Evolutionary conservation across 371 early-diverging fungal species (phyloP), one percentile per base, ranked within the genome.

Genomic region (Circinella umbellata): DNA sequence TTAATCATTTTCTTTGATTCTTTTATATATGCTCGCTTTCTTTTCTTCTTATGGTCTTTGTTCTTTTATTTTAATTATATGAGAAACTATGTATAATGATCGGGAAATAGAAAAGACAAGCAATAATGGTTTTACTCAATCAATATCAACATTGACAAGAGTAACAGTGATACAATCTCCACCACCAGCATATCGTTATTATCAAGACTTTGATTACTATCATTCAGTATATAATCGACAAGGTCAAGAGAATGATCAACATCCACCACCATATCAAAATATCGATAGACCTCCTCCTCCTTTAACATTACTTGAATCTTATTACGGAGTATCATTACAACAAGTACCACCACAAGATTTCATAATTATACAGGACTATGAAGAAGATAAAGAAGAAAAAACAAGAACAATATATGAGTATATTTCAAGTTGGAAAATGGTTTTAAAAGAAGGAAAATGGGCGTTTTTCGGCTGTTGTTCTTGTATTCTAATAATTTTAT

Each of bases 401-500:
- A 34, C 27, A 34, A 35, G 48, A 49, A 34, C 20, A 61, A 11
- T 8, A 38, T 3, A 49, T n/a, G 11, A 49, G 8, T 67, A 18
- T 27, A 18, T 61, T 3, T 35, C 49, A 34, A 67, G 68, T 20
- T 67, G 68, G 68, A 67, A 36, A n/a, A 35, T 39, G 5, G 68
- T 67, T 13, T 37, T 59, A 13, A 46, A 49, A 20, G 68, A 67
- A 47, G 68, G 68, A 59, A 60, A 61, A 4, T 60, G 68, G 68
- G 46, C 61, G 34, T 67, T 67, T 39, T 38, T 67, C 11, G 68
- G 68, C 15, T 67, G 67, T 60, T 59, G 67, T 47, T 47, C 48
- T 15, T 67, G 68, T 61, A 20, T 59, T 36, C 13, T 60, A 15
- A 15, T 67, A 11, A 48, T 67, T 9, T 48, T 67, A 6, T 20